phyloP scores from a whole-genome alignment of 139 green algal genomes.

The Zygnema circumcarinatum region DNA sequence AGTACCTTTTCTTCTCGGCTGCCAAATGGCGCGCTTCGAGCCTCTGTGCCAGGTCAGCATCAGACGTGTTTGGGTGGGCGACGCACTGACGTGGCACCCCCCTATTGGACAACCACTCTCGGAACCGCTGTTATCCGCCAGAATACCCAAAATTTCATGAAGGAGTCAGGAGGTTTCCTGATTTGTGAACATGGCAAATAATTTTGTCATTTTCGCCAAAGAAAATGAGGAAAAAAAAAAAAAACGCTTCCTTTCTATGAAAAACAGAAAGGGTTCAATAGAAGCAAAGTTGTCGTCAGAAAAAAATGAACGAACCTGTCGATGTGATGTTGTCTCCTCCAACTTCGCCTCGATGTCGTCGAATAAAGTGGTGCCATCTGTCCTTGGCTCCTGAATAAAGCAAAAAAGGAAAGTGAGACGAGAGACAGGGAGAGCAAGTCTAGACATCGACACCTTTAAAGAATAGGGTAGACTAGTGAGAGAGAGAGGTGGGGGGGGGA shows the following conservation, averaged over 20 bases:
- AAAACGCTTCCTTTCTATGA: not conserved
- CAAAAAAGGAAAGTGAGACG: too few relatives aligned
- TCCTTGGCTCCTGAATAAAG: too few relatives aligned
- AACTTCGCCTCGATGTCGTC: not conserved
- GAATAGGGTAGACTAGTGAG: too few relatives aligned
- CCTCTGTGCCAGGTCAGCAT: not conserved
- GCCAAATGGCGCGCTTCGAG: not conserved
- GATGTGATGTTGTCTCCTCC: not conserved
- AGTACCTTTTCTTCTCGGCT: conserved; percentile 12
- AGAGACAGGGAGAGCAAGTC: too few relatives aligned
- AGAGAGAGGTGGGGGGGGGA: too few relatives aligned
- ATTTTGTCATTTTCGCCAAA: not conserved
- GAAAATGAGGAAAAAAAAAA: not conserved
- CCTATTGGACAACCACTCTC: not conserved
- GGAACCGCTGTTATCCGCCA: not conserved
- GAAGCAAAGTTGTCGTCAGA: not conserved
- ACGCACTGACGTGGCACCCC: not conserved
- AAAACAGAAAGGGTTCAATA: not conserved
- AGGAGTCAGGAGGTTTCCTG: not conserved
- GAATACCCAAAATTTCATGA: not conserved
- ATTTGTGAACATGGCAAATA: not conserved
- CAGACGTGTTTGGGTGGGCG: not conserved
- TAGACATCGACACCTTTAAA: too few relatives aligned
- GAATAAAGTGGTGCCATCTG: too few relatives aligned
- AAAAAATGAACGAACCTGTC: not conserved